These are phyloP conservation scores for Durotheca rogersii DNA, from an alignment of 495 filamentous ascomycete species.

Conservation along the genomic window DNA sequence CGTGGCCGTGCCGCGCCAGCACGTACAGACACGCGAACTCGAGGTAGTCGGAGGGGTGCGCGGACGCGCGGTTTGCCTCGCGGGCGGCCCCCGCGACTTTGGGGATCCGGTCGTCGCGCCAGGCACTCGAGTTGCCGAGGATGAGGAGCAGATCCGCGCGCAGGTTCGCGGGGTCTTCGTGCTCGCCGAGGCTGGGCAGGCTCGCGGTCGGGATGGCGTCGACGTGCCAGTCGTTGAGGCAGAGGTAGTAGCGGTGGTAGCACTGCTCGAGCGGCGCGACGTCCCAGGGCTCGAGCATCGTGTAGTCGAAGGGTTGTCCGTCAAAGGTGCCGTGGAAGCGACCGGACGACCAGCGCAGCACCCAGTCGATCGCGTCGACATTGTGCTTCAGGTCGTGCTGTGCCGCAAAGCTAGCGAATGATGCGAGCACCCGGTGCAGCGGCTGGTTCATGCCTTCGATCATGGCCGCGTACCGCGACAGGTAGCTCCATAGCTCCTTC, in stretches of 20 bases:
- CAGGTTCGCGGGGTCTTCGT: constrained; percentile 27
- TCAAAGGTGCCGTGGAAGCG: constrained; percentile 34
- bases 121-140: constrained; percentile 32
- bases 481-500: constrained; percentile 31
- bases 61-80: constrained; percentile 22
- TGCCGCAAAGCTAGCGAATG: constrained; percentile 30
- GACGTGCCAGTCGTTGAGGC: constrained; percentile 30
- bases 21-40: constrained; percentile 33
- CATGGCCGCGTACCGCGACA: constrained; percentile 28
- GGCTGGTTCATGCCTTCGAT: constrained; percentile 28
- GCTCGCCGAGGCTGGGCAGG: constrained; percentile 22
- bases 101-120: constrained; percentile 31
- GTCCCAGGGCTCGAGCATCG: constrained; percentile 35
- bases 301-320: constrained; percentile 35
- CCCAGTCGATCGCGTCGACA: constrained; percentile 29
- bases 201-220: constrained; percentile 29
- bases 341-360: constrained; percentile 26
- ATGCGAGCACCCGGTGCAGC: constrained; percentile 22
- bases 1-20: constrained; percentile 24
- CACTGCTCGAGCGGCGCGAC: constrained; percentile 28
- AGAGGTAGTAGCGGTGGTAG: constrained; percentile 36
- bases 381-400: constrained; percentile 28
- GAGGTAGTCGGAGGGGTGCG: constrained; percentile 27
- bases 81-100: constrained; percentile 24
- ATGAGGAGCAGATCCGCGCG: constrained; percentile 34